Conservation (phyloP, 75 land plant genomes). For the Gnetum montanum region DNA sequence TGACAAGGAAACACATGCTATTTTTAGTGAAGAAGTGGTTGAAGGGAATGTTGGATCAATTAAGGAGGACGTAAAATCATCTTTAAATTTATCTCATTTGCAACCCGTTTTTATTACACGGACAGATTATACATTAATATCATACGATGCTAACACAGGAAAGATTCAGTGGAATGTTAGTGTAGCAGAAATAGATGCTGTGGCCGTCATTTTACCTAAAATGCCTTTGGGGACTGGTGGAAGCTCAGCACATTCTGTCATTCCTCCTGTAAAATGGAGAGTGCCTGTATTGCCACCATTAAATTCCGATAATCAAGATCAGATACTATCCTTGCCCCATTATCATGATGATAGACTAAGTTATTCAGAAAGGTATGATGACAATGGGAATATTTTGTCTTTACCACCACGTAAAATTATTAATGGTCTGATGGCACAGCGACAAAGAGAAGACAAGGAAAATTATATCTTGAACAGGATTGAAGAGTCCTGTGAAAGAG, state of each 20-base stretch:
- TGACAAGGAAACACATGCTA: neutral
- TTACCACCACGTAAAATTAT: too few species aligned
- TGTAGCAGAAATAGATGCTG: slow-evolving; percentile 27
- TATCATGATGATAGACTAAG: too few species aligned
- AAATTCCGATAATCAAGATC: too few species aligned
- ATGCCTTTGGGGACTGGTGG: neutral
- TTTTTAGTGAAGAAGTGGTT: neutral
- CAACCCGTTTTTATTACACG: slow-evolving; percentile 25
- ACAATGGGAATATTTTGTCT: too few species aligned
- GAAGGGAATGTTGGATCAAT: neutral
- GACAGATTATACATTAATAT: slow-evolving; percentile 27
- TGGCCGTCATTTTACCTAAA: slow-evolving; percentile 9
- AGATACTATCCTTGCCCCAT: too few species aligned
- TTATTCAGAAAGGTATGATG: too few species aligned
- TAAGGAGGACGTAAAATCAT: neutral
- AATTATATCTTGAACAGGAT: neutral
- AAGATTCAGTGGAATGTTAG: slow-evolving; percentile 28
- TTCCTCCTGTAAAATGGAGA: neutral
- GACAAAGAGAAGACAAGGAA: too few species aligned
- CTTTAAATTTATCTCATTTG: neutral
- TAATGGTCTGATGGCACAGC: too few species aligned
- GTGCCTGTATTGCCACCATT: neutral
- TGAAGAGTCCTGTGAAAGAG: neutral
- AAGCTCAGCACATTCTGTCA: neutral
- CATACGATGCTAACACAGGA: slow-evolving; percentile 13